phyloP scores from a whole-genome alignment of 768 basidiomycete genomes.

The Naganishia antarctica region DNA sequence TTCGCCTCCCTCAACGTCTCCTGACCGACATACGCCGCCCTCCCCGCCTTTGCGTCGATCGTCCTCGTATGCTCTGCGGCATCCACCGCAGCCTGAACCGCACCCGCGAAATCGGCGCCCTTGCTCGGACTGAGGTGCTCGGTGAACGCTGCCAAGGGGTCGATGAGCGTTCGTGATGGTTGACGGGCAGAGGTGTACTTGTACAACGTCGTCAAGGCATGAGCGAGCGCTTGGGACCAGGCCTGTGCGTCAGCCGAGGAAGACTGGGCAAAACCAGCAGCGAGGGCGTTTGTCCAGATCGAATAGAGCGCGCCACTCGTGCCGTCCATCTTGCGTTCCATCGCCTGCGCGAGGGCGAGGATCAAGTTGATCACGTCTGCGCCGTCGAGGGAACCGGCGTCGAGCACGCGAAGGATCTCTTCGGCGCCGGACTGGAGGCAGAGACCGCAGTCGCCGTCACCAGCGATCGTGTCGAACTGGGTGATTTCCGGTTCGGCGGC shows the following conservation, averaged over 20 bases:
- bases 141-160: constrained; percentile 78
- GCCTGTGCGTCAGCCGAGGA: constrained; percentile 51
- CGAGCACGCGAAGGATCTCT: constrained; percentile 58
- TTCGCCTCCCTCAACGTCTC: constrained; percentile 56
- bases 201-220: constrained; percentile 43
- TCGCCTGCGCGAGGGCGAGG: constrained; percentile 65
- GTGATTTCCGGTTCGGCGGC: constrained; percentile 84
- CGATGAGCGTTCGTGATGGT: constrained; percentile 86
- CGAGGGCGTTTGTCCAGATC: constrained; percentile 59
- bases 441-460: constrained; percentile 73
- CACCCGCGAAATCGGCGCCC: constrained; percentile 52
- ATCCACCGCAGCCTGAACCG: constrained; percentile 59
- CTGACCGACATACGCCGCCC: constrained; percentile 71
- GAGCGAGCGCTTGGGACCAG: constrained; percentile 61
- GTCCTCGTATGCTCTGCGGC: constrained; percentile 72
- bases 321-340: constrained; percentile 83
- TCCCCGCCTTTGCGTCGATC: constrained; percentile 75
- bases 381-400: constrained; percentile 59
- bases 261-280: constrained; percentile 63
- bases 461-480: constrained; percentile 80
- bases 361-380: constrained; percentile 60
- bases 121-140: constrained; percentile 51
- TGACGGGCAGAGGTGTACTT: constrained; percentile 58
- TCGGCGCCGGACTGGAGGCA: constrained; percentile 62
- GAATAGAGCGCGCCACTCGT: constrained; percentile 88